These are phyloP conservation scores for Davidsoniella virescens DNA, from an alignment of 2,329 filamentous ascomycete species.

Conservation along the genomic window DNA sequence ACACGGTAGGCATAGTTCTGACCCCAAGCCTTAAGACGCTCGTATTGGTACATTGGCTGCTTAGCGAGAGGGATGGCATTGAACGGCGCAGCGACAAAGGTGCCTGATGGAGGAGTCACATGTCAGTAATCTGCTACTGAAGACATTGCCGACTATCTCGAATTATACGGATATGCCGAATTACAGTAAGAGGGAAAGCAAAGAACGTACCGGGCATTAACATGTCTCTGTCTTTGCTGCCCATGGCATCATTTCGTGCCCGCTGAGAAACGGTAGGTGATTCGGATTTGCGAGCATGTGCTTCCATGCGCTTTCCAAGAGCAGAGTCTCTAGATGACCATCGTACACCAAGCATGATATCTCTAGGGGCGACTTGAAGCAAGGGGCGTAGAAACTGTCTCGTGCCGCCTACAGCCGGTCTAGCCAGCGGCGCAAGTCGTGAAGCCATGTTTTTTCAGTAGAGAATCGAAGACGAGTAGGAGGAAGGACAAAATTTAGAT, in stretches of 20 bases:
- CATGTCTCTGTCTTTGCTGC: constrained; percentile 10
- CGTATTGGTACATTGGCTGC: constrained; percentile 24
- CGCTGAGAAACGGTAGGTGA: constrained; percentile 5
- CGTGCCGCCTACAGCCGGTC: background rate
- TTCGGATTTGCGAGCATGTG: constrained; percentile 6
- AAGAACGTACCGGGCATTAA: constrained; percentile 7
- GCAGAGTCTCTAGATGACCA: background rate
- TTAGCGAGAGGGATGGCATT: constrained; percentile 17
- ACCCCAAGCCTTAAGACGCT: constrained; percentile 22
- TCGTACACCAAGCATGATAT: background rate
- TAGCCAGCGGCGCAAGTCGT: constrained; percentile 1
- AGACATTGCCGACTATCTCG: too few relatives aligned
- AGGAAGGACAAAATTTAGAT: background rate
- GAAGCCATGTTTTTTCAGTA: constrained; percentile 2
- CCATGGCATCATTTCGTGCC: background rate
- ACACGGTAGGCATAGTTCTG: constrained; percentile 22
- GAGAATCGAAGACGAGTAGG: background rate
- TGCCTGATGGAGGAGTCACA: constrained; percentile 22
- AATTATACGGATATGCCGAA: too few relatives aligned
- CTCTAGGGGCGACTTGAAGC: too few relatives aligned
- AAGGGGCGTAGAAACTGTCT: too few relatives aligned
- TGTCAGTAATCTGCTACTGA: too few relatives aligned
- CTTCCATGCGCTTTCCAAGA: constrained; percentile 4
- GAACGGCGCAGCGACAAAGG: constrained; percentile 29
- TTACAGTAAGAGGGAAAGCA: too few relatives aligned